These are phyloP conservation scores for Sporothrix luriei DNA, from an alignment of 2,329 filamentous ascomycete genomes.

Conservation along the genomic window DNA sequence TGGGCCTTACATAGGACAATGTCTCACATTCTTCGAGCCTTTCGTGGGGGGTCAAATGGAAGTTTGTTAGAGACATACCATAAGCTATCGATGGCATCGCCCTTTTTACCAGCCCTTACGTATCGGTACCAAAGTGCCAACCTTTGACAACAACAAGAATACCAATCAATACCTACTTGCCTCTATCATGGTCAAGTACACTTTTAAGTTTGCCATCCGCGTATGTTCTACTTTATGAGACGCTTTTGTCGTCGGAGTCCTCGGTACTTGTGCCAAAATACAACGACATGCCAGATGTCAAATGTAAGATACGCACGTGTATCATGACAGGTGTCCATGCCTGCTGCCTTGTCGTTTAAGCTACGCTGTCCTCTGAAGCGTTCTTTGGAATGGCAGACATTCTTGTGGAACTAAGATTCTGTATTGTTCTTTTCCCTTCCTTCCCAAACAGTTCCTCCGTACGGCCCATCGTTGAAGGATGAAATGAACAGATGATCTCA, in stretches of 20 bases:
- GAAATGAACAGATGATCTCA: conserved; percentile 11
- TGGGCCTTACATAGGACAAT: neutral
- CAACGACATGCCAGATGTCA: neutral
- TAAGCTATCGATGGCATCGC: no score
- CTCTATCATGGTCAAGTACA: neutral
- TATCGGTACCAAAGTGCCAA: neutral
- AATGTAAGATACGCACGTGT: neutral
- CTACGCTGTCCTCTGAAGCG: neutral
- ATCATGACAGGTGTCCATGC: neutral
- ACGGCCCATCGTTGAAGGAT: neutral
- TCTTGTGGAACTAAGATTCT: conserved; percentile 3
- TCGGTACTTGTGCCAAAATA: conserved; percentile 7
- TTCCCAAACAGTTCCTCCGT: neutral
- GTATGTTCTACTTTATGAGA: conserved; percentile 5
- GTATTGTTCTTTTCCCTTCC: conserved; percentile 12
- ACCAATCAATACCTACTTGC: neutral
- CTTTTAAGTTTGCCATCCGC: neutral
- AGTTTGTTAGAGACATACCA: neutral
- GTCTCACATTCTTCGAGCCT: conserved; percentile 4
- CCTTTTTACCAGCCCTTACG: no score
- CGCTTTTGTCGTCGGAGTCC: neutral
- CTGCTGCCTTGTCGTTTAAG: neutral
- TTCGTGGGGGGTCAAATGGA: neutral
- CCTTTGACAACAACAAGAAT: neutral
- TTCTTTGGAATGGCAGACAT: neutral